Percentiles rank a stretch among this genome's conserved stretches.
These are phyloP conservation scores for Musa schizocarpa DNA, from an alignment of 176 grass and related monocot species.

Conservation along the genomic window DNA sequence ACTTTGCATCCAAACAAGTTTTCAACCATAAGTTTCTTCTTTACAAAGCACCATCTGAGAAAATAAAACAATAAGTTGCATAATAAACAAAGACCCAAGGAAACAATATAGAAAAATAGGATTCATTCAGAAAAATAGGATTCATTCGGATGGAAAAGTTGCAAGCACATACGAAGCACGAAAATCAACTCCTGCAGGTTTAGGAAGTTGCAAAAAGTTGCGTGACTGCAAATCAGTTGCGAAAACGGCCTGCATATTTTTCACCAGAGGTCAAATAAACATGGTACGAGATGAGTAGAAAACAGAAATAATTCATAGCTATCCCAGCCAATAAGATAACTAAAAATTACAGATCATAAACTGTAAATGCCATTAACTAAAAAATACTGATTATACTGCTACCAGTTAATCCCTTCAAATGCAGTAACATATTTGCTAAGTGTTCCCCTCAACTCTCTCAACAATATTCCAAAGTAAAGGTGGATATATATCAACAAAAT, in stretches of 20 bases:
- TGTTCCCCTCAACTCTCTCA: neutral
- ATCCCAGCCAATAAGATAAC: neutral
- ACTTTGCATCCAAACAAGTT: no score
- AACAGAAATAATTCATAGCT: neutral
- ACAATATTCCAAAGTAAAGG: neutral
- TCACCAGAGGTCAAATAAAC: neutral
- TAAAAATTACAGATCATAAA: neutral
- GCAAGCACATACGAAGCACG: slow-evolving; percentile 80
- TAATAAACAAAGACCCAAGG: neutral
- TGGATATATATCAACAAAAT: neutral
- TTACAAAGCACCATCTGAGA: neutral
- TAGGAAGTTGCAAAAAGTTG: slow-evolving; percentile 82
- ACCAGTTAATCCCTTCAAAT: neutral
- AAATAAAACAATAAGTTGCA: neutral
- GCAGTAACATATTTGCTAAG: neutral
- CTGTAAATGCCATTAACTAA: neutral
- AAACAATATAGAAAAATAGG: neutral
- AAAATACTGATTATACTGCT: neutral
- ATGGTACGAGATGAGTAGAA: neutral
- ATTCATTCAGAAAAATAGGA: neutral
- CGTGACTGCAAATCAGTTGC: slow-evolving; percentile 86
- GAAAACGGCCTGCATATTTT: slow-evolving; percentile 67
- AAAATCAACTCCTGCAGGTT: slow-evolving; percentile 89
- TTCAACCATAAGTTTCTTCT: no score
- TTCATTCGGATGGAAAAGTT: slow-evolving; percentile 4